Evolutionary conservation across 148 eudicot species (phyloP).

Genomic region (Cornus suecica): DNA sequence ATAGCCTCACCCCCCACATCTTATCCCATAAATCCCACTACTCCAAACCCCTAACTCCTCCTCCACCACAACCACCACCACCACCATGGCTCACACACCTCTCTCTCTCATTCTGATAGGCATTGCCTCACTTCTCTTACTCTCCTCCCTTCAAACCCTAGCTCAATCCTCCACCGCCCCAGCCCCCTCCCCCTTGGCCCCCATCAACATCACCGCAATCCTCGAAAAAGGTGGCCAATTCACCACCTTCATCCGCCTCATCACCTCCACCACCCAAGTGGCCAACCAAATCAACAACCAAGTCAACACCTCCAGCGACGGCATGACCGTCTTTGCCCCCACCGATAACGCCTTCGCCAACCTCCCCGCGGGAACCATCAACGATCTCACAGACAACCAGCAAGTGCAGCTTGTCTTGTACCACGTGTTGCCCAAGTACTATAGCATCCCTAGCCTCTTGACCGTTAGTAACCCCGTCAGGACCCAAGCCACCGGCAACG

Average conservation of each 20-base stretch:
- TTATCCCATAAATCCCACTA: conserved; percentile 19
- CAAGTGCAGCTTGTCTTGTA: conserved; percentile 57
- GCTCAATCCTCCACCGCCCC: conserved; percentile 55
- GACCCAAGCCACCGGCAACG: conserved; percentile 66
- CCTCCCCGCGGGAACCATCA: conserved; percentile 61
- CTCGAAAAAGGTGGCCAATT: conserved; percentile 57
- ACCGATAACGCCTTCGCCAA: conserved; percentile 71
- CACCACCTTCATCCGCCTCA: conserved; percentile 50
- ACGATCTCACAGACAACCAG: conserved; percentile 50
- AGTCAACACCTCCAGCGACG: conserved; percentile 61
- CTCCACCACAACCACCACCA: conserved; percentile 8
- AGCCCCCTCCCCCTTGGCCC: conserved; percentile 48
- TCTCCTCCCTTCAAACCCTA: conserved; percentile 13
- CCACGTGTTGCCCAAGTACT: conserved; percentile 64
- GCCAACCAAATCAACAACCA: conserved; percentile 55
- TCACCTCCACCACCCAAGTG: conserved; percentile 41
- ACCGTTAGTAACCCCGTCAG: conserved; percentile 69
- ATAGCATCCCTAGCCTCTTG: conserved; percentile 32
- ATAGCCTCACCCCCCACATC: conserved; percentile 10
- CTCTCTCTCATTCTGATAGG: conserved; percentile 12
- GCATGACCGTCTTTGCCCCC: conserved; percentile 80
- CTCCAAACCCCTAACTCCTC: neutral
- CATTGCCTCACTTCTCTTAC: conserved; percentile 19
- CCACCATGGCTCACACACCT: conserved; percentile 23
- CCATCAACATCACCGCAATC: conserved; percentile 65